These are phyloP conservation scores for Acanthamoeba lenticulata DNA, from an alignment of 208 protist genomes.

Conservation along the genomic window DNA sequence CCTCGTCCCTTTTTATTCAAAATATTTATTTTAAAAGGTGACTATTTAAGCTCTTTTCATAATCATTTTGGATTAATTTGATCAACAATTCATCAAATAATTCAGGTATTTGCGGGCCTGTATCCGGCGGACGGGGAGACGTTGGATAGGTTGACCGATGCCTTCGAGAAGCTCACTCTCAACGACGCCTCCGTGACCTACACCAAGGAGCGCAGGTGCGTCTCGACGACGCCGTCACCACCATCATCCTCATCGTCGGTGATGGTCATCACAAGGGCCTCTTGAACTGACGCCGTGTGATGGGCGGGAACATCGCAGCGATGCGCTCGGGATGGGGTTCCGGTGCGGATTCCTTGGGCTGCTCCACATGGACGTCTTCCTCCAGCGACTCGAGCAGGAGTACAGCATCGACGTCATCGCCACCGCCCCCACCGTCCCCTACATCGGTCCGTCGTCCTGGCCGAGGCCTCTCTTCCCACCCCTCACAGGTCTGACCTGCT, in stretches of 20 bases:
- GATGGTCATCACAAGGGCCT: too few relatives aligned
- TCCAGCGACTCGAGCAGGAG: conserved; percentile 94
- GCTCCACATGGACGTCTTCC: conserved; percentile 98
- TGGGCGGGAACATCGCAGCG: not conserved
- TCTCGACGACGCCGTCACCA: not conserved
- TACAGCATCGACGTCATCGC: conserved; percentile 93
- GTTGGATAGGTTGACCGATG: conserved; percentile 90
- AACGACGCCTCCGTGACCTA: conserved; percentile 95
- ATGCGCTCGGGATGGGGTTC: conserved; percentile 67
- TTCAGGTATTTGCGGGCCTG: conserved; percentile 96
- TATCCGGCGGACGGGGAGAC: conserved; percentile 92
- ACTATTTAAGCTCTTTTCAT: too few relatives aligned
- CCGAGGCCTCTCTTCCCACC: not conserved
- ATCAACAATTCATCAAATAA: too few relatives aligned
- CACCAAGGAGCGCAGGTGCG: conserved; percentile 65
- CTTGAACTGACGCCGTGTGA: not conserved
- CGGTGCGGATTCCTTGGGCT: conserved; percentile 95
- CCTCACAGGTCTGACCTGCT: not conserved
- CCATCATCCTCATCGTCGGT: not conserved
- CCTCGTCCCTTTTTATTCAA: not conserved
- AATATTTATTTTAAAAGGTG: not conserved
- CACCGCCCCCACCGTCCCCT: conserved; percentile 94
- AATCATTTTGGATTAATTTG: too few relatives aligned
- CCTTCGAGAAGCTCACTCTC: conserved; percentile 93
- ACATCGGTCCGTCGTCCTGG: conserved; percentile 70